A percentile compares a stretch with the other conserved stretches of the same genome.
phyloP scores from a whole-genome alignment of 2,329 filamentous ascomycete species.

The Cytospora mali region DNA sequence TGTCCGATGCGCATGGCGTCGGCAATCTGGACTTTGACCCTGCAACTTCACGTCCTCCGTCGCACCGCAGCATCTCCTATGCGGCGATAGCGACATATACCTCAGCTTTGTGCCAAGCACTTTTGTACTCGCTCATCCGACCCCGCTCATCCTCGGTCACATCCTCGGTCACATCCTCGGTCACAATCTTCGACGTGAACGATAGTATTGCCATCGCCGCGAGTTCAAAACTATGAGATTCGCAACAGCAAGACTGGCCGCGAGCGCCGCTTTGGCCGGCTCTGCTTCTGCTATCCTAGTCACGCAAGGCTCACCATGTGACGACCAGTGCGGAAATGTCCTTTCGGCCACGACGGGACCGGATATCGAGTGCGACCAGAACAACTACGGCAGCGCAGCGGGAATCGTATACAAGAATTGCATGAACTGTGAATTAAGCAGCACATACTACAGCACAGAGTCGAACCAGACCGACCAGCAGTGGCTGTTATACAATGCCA shows the following conservation, averaged over 20 bases:
- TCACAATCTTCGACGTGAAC: neutral
- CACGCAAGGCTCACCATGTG: constrained; percentile 52
- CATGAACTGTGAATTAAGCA: constrained; percentile 54
- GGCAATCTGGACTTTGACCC: constrained; percentile 1
- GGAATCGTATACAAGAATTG: constrained; percentile 57
- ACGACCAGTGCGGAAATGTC: constrained; percentile 56
- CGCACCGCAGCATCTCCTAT: constrained; percentile 16
- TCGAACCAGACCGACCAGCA: constrained; percentile 55
- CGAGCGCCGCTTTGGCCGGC: constrained; percentile 29
- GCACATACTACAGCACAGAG: constrained; percentile 44
- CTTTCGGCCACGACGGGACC: constrained; percentile 46
- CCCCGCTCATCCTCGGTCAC: constrained; percentile 19
- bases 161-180: constrained; percentile 11
- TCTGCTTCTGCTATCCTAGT: constrained; percentile 44
- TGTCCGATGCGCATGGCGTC: constrained; percentile 17
- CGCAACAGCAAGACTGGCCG: constrained; percentile 21
- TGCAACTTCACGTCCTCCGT: constrained; percentile 14
- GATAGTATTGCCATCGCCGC: constrained; percentile 1
- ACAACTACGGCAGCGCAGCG: constrained; percentile 41
- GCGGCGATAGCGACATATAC: constrained; percentile 16
- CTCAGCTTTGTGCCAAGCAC: constrained; percentile 1
- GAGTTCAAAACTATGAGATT: constrained; percentile 22
- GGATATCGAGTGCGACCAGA: constrained; percentile 53
- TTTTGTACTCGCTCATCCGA: constrained; percentile 9
- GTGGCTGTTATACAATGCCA: constrained; percentile 59